Evolutionary conservation across 2,329 filamentous ascomycete species (phyloP).

Genomic region (Fusarium palustre): DNA sequence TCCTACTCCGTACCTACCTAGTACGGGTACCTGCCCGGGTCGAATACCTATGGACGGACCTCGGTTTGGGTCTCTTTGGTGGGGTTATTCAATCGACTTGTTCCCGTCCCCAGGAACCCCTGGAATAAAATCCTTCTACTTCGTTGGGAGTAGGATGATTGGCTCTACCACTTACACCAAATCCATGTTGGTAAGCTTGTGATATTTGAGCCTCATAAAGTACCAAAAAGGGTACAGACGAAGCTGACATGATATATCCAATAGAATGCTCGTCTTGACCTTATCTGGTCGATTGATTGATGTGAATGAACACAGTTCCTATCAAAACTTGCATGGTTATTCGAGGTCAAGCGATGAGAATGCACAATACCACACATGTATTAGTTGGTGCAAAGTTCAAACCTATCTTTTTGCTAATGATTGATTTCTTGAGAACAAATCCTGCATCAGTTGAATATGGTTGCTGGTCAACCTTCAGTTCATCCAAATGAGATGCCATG

Average conservation of each 20-base stretch:
- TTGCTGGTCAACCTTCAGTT: too few relatives aligned
- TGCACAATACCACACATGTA: too few relatives aligned
- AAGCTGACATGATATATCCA: background rate
- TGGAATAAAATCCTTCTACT: conserved; percentile 5
- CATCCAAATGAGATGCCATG: background rate
- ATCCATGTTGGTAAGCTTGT: conserved; percentile 18
- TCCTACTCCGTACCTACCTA: background rate
- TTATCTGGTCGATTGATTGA: too few relatives aligned
- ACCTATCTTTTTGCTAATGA: background rate
- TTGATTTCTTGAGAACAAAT: background rate
- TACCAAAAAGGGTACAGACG: background rate
- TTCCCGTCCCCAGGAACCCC: conserved; percentile 8
- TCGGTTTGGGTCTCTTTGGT: conserved; percentile 22
- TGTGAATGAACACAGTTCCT: background rate
- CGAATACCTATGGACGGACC: conserved; percentile 11
- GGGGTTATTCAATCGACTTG: conserved; percentile 2
- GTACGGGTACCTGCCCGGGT: too few relatives aligned
- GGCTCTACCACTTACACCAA: conserved; percentile 3
- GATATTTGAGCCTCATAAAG: conserved; percentile 2
- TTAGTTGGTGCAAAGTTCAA: too few relatives aligned
- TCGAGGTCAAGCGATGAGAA: background rate
- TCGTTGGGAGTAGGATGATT: conserved; percentile 17
- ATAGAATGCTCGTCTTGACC: background rate
- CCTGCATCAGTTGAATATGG: background rate
- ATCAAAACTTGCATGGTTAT: background rate